Conservation (phyloP, 208 protist genomes). For the Phytomonas sp. region DNA sequence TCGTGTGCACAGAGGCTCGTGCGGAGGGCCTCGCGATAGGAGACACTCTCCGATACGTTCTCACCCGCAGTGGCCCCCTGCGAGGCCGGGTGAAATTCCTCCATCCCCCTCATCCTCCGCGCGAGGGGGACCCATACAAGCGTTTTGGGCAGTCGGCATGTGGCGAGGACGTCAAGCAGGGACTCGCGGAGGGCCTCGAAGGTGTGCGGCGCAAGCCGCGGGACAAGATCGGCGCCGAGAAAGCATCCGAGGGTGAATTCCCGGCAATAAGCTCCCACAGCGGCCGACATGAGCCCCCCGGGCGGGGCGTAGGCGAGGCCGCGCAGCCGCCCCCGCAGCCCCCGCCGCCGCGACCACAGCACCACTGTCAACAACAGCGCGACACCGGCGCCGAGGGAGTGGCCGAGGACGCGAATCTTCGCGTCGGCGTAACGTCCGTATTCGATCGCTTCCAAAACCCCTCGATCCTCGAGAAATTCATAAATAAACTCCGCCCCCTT, state of each 20-base stretch:
- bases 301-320: conserved; percentile 79
- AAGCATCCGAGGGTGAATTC: conserved; percentile 57
- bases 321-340: conserved; percentile 44
- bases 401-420: conserved; percentile 64
- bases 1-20: conserved; percentile 13
- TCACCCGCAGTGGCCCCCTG: background rate
- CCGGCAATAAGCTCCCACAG: conserved; percentile 57
- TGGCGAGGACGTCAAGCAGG: conserved; percentile 61
- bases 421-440: conserved; percentile 25
- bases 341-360: conserved; percentile 34
- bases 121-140: conserved; percentile 46
- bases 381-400: conserved; percentile 83
- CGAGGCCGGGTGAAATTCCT: background rate
- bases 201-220: conserved; percentile 66
- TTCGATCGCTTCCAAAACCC: conserved; percentile 45
- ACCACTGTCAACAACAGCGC: conserved; percentile 60
- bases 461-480: conserved; percentile 36
- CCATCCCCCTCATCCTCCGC: conserved; percentile 15
- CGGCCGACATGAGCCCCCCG: conserved; percentile 54
- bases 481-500: conserved; percentile 51
- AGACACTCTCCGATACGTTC: conserved; percentile 17
- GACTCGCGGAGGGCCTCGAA: conserved; percentile 67
- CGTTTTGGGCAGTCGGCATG: conserved; percentile 49
- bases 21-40: conserved; percentile 33
- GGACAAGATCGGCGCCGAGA: conserved; percentile 76